phyloP scores from a whole-genome alignment of 2,329 filamentous ascomycete genomes.

The Alternaria dauci region DNA sequence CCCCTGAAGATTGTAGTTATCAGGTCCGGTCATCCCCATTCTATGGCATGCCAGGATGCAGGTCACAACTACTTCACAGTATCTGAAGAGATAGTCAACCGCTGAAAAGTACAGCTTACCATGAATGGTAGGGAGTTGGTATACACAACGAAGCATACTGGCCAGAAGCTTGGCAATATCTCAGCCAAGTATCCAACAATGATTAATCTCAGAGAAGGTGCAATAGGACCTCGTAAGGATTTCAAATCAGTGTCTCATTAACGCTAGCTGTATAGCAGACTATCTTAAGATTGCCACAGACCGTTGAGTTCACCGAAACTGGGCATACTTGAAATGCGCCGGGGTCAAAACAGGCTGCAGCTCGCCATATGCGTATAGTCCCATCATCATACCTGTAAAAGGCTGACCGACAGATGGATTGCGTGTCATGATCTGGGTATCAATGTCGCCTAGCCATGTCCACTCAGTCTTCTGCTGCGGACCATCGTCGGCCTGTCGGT shows the following conservation, averaged over 20 bases:
- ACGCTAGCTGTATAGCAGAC: background rate
- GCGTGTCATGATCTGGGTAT: conserved; percentile 47
- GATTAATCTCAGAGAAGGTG: background rate
- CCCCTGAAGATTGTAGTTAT: too few species aligned
- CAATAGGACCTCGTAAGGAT: background rate
- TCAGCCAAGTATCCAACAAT: too few species aligned
- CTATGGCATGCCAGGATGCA: too few species aligned
- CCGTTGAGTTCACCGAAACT: conserved; percentile 11
- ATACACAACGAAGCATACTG: too few species aligned
- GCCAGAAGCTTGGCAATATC: too few species aligned
- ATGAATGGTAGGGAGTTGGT: too few species aligned
- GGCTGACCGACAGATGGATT: conserved; percentile 51
- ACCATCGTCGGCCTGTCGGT: conserved; percentile 10
- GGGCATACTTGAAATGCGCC: conserved; percentile 51
- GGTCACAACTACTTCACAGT: too few species aligned
- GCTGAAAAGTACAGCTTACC: too few species aligned
- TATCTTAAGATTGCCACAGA: background rate
- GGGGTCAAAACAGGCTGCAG: conserved; percentile 52
- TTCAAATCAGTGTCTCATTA: background rate
- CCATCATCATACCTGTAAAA: conserved; percentile 59
- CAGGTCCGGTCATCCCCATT: too few species aligned
- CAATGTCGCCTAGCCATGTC: conserved; percentile 29
- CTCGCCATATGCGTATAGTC: conserved; percentile 57
- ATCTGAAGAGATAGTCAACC: too few species aligned
- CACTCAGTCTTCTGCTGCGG: conserved; percentile 6